These are phyloP conservation scores for Microcera coccophila DNA, from an alignment of 2,329 filamentous ascomycete genomes.

Conservation along the genomic window DNA sequence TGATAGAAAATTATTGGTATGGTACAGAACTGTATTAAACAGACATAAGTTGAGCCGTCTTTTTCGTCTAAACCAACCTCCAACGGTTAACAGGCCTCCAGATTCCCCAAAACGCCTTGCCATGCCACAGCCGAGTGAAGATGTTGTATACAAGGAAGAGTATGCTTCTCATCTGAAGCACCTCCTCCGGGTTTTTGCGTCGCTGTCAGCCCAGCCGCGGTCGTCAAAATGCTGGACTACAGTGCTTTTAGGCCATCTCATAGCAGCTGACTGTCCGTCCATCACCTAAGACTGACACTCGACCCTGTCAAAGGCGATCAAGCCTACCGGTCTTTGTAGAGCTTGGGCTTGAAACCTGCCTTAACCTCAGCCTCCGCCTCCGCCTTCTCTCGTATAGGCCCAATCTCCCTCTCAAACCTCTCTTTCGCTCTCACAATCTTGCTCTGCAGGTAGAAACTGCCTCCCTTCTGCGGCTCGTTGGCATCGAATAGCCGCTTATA, in stretches of 20 bases:
- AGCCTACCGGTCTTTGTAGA: slow-evolving; percentile 77
- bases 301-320: neutral
- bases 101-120: slow-evolving; percentile 45
- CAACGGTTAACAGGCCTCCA: slow-evolving; percentile 27
- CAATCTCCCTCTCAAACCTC: slow-evolving; percentile 82
- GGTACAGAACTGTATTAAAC: slow-evolving; percentile 27
- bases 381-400: slow-evolving; percentile 65
- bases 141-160: slow-evolving; percentile 40
- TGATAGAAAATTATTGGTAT: too few species aligned
- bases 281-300: too few species aligned
- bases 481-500: slow-evolving; percentile 94
- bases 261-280: too few species aligned
- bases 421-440: slow-evolving; percentile 91
- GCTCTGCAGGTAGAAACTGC: slow-evolving; percentile 97
- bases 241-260: too few species aligned
- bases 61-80: slow-evolving; percentile 31
- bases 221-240: neutral
- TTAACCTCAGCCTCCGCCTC: slow-evolving; percentile 73
- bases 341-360: slow-evolving; percentile 89
- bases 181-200: neutral
- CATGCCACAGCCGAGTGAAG: slow-evolving; percentile 54
- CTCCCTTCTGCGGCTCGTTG: slow-evolving; percentile 93
- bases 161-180: slow-evolving; percentile 10
- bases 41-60: slow-evolving; percentile 26
- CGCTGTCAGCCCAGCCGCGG: neutral